Evolutionary conservation across 306 rosid genomes (phyloP).

Genomic region (Quercus rubra): DNA sequence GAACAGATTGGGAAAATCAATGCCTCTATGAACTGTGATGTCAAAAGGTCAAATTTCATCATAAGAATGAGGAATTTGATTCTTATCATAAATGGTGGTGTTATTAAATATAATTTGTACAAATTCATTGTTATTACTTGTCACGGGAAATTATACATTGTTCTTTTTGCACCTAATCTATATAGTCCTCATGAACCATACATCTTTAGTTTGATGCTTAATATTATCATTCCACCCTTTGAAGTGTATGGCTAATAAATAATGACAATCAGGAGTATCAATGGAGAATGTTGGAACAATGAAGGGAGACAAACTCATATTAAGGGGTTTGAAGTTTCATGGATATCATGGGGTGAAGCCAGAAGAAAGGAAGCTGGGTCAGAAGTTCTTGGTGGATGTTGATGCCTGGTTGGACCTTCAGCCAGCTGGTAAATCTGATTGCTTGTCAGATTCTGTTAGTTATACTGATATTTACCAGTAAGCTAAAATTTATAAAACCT

Average conservation of each 20-base stretch:
- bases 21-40: too few relatives aligned
- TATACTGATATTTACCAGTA: constrained; percentile 65
- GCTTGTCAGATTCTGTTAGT: constrained; percentile 55
- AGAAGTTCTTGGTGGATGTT: constrained; percentile 70
- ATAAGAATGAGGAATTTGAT: too few relatives aligned
- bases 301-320: constrained; percentile 67
- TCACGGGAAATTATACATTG: background rate
- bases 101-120: too few relatives aligned
- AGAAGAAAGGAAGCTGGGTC: constrained; percentile 69
- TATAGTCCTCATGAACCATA: background rate
- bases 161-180: background rate
- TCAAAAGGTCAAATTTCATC: too few relatives aligned
- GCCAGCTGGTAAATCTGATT: constrained; percentile 65
- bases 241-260: background rate
- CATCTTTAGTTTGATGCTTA: background rate
- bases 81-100: too few relatives aligned
- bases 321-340: constrained; percentile 72
- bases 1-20: too few relatives aligned
- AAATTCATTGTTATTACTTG: background rate
- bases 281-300: constrained; percentile 36
- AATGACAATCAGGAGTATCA: constrained; percentile 17
- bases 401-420: constrained; percentile 97
- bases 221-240: background rate
- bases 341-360: constrained; percentile 81
- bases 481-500: constrained; percentile 7